Evolutionary conservation across 805 yeast species (phyloP).

Genomic region (Suhomyces faveliae): DNA sequence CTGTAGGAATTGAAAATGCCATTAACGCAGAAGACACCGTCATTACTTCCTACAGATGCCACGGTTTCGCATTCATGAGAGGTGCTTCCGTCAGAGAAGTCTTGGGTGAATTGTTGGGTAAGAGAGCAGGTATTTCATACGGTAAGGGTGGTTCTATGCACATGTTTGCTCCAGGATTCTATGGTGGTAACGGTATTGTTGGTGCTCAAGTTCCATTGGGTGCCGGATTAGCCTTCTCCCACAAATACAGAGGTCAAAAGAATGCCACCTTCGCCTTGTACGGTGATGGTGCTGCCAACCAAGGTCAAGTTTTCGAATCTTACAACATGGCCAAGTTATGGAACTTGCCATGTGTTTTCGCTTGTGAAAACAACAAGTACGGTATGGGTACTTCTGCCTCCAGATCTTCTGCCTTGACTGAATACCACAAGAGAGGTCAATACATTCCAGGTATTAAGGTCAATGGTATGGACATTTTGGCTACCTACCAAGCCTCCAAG

Average conservation of each 20-base stretch:
- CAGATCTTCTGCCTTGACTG: conserved; percentile 94
- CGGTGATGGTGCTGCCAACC: conserved; percentile 99
- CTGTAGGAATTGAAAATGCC: conserved; percentile 97
- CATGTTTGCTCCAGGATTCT: conserved; percentile 92
- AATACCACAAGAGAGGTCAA: conserved; percentile 98
- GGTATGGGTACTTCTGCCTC: conserved; percentile 99
- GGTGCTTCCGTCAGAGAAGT: conserved; percentile 90
- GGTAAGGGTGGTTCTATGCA: conserved; percentile 99
- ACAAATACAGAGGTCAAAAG: conserved; percentile 80
- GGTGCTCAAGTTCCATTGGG: conserved; percentile 99
- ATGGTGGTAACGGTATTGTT: conserved; percentile 99
- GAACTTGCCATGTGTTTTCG: conserved; percentile 91
- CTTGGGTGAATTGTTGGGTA: conserved; percentile 95
- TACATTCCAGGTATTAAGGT: conserved; percentile 98
- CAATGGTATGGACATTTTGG: conserved; percentile 97
- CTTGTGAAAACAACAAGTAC: conserved; percentile 98
- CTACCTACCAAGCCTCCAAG: conserved; percentile 92
- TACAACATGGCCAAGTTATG: conserved; percentile 99
- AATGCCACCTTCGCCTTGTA: conserved; percentile 85
- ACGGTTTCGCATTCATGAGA: conserved; percentile 96
- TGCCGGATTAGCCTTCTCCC: conserved; percentile 97
- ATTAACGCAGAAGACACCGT: conserved; percentile 80
- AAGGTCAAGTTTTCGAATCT: conserved; percentile 97
- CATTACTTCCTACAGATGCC: conserved; percentile 98
- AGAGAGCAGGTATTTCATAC: conserved; percentile 88